Conservation (phyloP, 768 basidiomycete species). For the Pulveroboletus ravenelii region DNA sequence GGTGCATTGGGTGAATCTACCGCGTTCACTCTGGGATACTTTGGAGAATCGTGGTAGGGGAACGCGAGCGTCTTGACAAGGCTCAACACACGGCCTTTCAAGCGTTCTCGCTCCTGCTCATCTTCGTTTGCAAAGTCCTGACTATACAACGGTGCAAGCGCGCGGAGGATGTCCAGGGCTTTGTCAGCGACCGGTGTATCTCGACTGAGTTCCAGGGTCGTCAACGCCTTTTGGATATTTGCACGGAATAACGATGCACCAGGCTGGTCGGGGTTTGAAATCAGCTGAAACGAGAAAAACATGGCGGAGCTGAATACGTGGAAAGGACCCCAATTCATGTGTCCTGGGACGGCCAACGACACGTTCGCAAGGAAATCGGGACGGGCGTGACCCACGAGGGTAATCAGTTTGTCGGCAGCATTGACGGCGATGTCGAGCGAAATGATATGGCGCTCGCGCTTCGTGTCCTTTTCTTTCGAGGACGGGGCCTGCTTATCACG, state of each 20-base stretch:
- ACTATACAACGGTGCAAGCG: conserved; percentile 70
- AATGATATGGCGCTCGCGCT: conserved; percentile 42
- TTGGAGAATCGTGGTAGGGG: conserved; percentile 70
- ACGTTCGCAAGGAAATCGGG: conserved; percentile 71
- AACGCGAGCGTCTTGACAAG: conserved; percentile 74
- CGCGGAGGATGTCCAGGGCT: conserved; percentile 63
- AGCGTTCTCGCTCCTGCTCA: conserved; percentile 51
- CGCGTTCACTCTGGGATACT: conserved; percentile 43
- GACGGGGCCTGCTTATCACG: conserved; percentile 30
- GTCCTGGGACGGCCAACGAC: conserved; percentile 68
- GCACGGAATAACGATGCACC: conserved; percentile 73
- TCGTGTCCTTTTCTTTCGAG: conserved; percentile 23
- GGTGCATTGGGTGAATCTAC: conserved; percentile 47
- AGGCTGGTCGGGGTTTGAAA: conserved; percentile 74
- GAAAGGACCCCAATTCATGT: conserved; percentile 81
- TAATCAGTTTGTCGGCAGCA: conserved; percentile 74
- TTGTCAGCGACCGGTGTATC: conserved; percentile 71
- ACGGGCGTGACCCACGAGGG: conserved; percentile 69
- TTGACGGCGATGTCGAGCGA: conserved; percentile 71
- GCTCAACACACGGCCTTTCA: conserved; percentile 56
- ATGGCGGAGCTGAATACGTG: conserved; percentile 84
- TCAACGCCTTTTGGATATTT: conserved; percentile 66
- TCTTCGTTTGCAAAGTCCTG: conserved; percentile 51
- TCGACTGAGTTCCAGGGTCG: conserved; percentile 60
- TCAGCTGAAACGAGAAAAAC: conserved; percentile 89